Conservation (phyloP, 352 stramenopile species). For the Phytophthora vignae region DNA sequence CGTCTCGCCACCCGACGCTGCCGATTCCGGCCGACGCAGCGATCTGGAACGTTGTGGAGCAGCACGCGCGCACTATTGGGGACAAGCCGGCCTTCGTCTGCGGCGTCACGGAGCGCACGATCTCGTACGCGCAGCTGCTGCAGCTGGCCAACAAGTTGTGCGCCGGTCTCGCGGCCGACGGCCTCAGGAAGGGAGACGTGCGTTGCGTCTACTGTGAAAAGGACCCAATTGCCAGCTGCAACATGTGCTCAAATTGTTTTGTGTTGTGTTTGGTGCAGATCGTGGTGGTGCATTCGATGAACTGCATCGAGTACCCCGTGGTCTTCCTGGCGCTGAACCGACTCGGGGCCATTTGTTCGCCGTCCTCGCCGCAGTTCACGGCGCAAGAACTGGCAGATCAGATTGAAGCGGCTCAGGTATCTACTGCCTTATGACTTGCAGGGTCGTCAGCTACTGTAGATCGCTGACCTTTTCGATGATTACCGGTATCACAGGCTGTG, state of each 20-base stretch:
- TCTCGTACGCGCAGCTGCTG: not conserved
- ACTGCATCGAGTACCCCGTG: conserved; percentile 1
- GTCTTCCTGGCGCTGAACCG: not conserved
- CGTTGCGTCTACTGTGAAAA: not conserved
- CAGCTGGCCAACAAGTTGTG: not conserved
- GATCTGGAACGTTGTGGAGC: not conserved
- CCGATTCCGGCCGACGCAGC: not conserved
- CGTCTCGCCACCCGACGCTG: conserved; percentile 1
- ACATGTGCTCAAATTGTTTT: not conserved
- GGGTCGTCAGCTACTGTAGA: not conserved
- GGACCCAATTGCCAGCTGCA: not conserved
- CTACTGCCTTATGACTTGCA: not conserved
- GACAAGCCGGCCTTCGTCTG: not conserved
- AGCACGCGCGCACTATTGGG: not conserved
- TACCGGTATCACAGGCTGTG: not conserved
- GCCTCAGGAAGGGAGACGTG: not conserved
- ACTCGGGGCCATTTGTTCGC: not conserved
- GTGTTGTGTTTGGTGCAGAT: not conserved
- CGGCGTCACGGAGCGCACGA: not conserved
- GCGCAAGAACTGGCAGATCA: not conserved
- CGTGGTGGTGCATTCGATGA: not conserved
- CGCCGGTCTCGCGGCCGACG: not conserved
- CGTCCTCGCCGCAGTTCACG: not conserved
- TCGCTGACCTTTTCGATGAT: not conserved
- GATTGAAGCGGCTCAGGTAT: not conserved